Base-by-base conservation (phyloP, 768 basidiomycete species). In the Nevesoporus exiguus region DNA sequence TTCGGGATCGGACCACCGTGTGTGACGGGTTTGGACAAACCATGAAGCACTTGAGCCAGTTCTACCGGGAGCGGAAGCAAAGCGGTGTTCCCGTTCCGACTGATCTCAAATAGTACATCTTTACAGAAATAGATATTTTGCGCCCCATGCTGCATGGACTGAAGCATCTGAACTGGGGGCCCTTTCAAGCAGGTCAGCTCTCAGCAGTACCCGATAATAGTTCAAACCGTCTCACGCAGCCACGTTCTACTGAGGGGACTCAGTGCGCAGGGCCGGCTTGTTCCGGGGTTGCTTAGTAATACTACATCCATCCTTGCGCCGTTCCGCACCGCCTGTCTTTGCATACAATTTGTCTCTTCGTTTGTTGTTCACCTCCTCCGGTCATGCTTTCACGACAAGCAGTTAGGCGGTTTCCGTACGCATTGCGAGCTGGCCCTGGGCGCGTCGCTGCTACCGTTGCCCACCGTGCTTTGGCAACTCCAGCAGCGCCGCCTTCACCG, bases 11-110 rank as follows among this genome's bases (percentile, higher is more conserved):
- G 25, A 66, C 89, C 24, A 66, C 76, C 41, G 72, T 84, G 6
- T 76, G 84, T 22, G 77, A 85, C 19, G 78, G 76, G 5, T 97
- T 91, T 69, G 88, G 88, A 5, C 83, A 83, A 51, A 81, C 81
- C 7, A 78, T 93, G 59, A 84, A 80, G 62, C 79, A 81, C 41
- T 70, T 95, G 42, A 83, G 83, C 0, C 69, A 65, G 22, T 95
- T 93, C 69, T 91, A 84, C 71, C 77, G 80, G 52, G 77, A 76
- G 55, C 88, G 83, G 70, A 77, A 68, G 57, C 59, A 60, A 45
- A 42, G 48, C 34, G 15, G 34, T 17, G 15, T 29, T 29, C 27
- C 27, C 8, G 8, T 29, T 4, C 5, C 8, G 27, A 29, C 27
- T 29, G 5, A 29, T 29, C 8, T 29, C 27, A 29, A 29, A 8